Percentiles rank a stretch among this genome's conserved stretches.
These are phyloP conservation scores for Phaeosphaeriaceae sp. DNA, from an alignment of 2,329 filamentous ascomycete genomes.

Conservation along the genomic window DNA sequence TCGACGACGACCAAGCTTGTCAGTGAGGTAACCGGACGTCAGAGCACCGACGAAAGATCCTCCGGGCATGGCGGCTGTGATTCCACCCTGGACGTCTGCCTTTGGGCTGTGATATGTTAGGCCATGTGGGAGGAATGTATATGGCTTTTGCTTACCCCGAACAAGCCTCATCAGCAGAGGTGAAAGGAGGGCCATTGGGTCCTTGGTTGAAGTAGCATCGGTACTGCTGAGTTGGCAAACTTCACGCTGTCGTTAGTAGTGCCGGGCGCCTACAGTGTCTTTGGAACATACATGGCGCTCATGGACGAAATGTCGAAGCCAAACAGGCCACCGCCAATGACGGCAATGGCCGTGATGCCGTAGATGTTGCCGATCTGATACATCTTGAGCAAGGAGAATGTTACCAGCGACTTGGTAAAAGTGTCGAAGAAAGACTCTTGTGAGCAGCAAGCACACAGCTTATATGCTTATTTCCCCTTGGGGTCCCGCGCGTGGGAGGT, in stretches of 20 bases:
- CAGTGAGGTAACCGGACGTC: slow-evolving; percentile 65
- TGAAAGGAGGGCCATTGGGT: slow-evolving; percentile 39
- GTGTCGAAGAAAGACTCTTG: neutral
- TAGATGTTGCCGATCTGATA: slow-evolving; percentile 64
- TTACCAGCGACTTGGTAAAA: neutral
- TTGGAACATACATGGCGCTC: slow-evolving; percentile 56
- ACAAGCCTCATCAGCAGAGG: slow-evolving; percentile 50
- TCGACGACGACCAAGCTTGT: slow-evolving; percentile 61
- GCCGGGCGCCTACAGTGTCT: neutral
- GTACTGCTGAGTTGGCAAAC: slow-evolving; percentile 71
- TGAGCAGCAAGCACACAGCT: slow-evolving; percentile 4
- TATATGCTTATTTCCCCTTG: slow-evolving; percentile 20
- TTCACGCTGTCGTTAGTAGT: slow-evolving; percentile 45
- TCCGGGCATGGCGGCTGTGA: slow-evolving; percentile 74
- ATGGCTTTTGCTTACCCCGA: slow-evolving; percentile 47
- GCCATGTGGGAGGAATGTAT: neutral
- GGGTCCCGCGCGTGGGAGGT: slow-evolving; percentile 14
- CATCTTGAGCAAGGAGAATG: slow-evolving; percentile 19
- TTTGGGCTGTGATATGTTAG: neutral
- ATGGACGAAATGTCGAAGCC: slow-evolving; percentile 82
- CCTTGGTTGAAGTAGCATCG: slow-evolving; percentile 73
- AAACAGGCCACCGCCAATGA: slow-evolving; percentile 73
- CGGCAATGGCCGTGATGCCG: slow-evolving; percentile 63
- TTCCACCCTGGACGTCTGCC: slow-evolving; percentile 67
- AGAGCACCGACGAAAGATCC: slow-evolving; percentile 73